Evolutionary conservation across 495 filamentous ascomycete genomes (phyloP), one percentile per base, ranked within the genome.

Genomic region (Immersiella caudata): DNA sequence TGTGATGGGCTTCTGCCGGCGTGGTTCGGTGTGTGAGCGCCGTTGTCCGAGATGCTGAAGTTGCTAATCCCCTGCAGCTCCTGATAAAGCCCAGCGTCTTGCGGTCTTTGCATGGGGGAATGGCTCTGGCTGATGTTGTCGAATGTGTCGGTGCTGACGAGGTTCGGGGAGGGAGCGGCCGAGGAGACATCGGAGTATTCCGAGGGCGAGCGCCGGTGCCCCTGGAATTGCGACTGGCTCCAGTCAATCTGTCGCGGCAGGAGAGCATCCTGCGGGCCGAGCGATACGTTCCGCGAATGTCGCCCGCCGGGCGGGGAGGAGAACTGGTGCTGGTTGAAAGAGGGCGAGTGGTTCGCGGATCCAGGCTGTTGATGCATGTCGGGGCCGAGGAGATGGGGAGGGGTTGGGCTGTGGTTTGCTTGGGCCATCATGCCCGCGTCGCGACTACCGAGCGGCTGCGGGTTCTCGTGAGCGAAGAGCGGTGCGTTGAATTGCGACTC

Each of bases 181-280:
- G 93, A 96, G 18, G 91, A 94, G 14, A 82, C 82, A 70, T 97
- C 95, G 6, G 94, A 97, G 70, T 91, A 91, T 74, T 97, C 95
- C 7, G 94, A 97, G 0, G 94, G 91, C 40, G 90, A 87, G 73
- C 93, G 85, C 63, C 93, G 87, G 76, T 97, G 93, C 6, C 81
- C 80, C 64, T 90, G 87, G 71, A 96, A 97, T 70, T 89, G 87
- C 52, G 80, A 80, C 63, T 86, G 87, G 40, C 81, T 84, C 92
- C 92, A 94, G 62, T 93, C 90, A 35, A 84, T 61, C 65, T 89
- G 90, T 12, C 83, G 84, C 36, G 87, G 88, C 65, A 89, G 80
- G 72, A 89, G 86, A 22, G 92, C 90, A 50, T 88, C 91, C 55
- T 91, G 84, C 2, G 93, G 93, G 55, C 91, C 92, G 51, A 97